Evolutionary conservation across 495 filamentous ascomycete species (phyloP).

Genomic region (Aspergillus coremiiformis): DNA sequence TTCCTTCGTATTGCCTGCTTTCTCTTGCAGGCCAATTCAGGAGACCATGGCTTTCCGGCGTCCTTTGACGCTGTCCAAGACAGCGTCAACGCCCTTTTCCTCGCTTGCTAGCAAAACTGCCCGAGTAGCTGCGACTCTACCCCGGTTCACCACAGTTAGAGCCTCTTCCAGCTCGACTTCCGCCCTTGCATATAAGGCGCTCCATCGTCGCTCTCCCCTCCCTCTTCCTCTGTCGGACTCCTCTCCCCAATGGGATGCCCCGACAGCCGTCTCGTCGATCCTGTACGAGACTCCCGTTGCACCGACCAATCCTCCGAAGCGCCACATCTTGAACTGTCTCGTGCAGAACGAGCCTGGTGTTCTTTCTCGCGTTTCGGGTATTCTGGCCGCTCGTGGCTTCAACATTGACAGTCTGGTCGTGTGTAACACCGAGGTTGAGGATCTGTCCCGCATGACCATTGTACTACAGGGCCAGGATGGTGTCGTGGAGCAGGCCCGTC

Average conservation of each 20-base stretch:
- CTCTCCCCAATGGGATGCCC: slow-evolving; percentile 82
- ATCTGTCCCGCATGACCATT: slow-evolving; percentile 96
- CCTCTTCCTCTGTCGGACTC: slow-evolving; percentile 69
- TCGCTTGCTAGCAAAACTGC: slow-evolving; percentile 28
- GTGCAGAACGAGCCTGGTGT: slow-evolving; percentile 99
- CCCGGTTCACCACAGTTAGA: slow-evolving; percentile 30
- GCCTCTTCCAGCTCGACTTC: slow-evolving; percentile 64
- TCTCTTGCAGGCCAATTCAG: slow-evolving; percentile 8
- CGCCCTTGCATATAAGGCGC: slow-evolving; percentile 93
- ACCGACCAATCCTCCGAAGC: slow-evolving; percentile 76
- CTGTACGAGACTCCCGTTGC: slow-evolving; percentile 95
- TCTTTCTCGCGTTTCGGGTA: slow-evolving; percentile 90
- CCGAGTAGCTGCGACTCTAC: slow-evolving; percentile 28
- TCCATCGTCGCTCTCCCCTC: slow-evolving; percentile 79
- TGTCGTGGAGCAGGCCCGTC: slow-evolving; percentile 92
- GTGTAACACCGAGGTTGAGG: slow-evolving; percentile 96
- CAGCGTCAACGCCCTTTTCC: slow-evolving; percentile 31
- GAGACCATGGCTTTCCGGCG: slow-evolving; percentile 44
- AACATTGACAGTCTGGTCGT: slow-evolving; percentile 98
- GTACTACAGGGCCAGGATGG: slow-evolving; percentile 93
- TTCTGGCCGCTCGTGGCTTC: slow-evolving; percentile 92
- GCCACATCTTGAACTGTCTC: slow-evolving; percentile 93
- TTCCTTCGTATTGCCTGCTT: slow-evolving; percentile 5
- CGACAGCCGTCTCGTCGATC: slow-evolving; percentile 92
- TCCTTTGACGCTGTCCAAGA: slow-evolving; percentile 34